Conservation (phyloP, 257 asterid species). For the Solanum neorickii region DNA sequence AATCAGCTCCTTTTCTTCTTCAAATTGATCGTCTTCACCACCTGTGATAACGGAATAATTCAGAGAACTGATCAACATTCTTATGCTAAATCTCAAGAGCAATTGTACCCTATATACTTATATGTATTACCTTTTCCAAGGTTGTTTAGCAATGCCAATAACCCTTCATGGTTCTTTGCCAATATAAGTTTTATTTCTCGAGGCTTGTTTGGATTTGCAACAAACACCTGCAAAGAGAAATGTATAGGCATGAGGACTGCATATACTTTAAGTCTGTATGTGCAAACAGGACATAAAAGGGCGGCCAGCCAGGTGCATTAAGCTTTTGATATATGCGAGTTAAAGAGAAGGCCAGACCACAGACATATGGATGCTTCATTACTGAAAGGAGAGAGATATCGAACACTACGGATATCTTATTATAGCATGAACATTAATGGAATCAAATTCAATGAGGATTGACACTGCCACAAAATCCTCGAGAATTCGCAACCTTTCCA, state of each 20-base stretch:
- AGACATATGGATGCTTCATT: neutral
- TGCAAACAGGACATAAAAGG: neutral
- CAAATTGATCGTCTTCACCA: conserved; percentile 86
- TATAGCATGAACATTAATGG: neutral
- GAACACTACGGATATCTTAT: neutral
- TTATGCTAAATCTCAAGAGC: neutral
- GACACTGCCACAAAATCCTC: neutral
- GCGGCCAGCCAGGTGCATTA: neutral
- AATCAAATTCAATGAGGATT: neutral
- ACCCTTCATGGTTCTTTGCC: conserved; percentile 74
- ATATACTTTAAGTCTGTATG: neutral
- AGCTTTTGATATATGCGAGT: neutral
- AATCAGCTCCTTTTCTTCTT: conserved; percentile 83
- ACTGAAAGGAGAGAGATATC: neutral
- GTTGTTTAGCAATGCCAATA: conserved; percentile 56
- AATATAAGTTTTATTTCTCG: conserved; percentile 74
- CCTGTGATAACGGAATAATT: conserved; percentile 33
- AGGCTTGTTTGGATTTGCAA: conserved; percentile 97
- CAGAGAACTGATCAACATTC: neutral
- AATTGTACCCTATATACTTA: neutral
- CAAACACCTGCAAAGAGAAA: conserved; percentile 56
- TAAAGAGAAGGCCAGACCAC: neutral
- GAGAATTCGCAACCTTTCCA: neutral
- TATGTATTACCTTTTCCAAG: conserved; percentile 69
- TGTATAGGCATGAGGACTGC: neutral